phyloP scores from a whole-genome alignment of 2,329 filamentous ascomycete genomes.

The Penicillium sp. region DNA sequence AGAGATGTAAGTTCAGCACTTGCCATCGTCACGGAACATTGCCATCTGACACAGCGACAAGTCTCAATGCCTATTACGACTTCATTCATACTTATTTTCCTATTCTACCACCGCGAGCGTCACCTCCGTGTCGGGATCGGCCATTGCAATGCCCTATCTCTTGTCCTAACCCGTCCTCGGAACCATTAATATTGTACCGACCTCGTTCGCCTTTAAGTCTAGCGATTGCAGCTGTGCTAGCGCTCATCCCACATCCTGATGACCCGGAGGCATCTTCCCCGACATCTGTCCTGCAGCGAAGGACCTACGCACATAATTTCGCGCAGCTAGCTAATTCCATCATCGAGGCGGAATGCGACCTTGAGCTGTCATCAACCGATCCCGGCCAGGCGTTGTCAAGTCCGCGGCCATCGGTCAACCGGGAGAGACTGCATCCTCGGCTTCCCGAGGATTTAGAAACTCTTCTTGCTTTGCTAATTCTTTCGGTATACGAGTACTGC shows the following conservation, averaged over 20 bases:
- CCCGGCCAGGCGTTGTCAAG: conserved; percentile 40
- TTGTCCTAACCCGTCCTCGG: conserved; percentile 28
- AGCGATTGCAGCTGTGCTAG: conserved; percentile 42
- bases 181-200: conserved; percentile 32
- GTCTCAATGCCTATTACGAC: conserved; percentile 45
- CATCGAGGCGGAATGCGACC: conserved; percentile 43
- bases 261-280: conserved; percentile 36
- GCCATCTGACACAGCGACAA: conserved; percentile 21
- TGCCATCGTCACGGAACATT: not conserved
- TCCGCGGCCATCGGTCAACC: conserved; percentile 28
- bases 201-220: conserved; percentile 43
- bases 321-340: conserved; percentile 37
- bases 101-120: conserved; percentile 39
- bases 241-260: conserved; percentile 41
- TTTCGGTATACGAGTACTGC: conserved; percentile 46
- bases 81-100: conserved; percentile 47
- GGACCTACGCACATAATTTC: conserved; percentile 40
- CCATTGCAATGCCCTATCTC: conserved; percentile 33
- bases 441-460: conserved; percentile 42
- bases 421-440: conserved; percentile 37
- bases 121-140: conserved; percentile 28
- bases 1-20: conserved; percentile 35
- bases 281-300: conserved; percentile 35
- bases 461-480: conserved; percentile 39
- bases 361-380: conserved; percentile 38